Percentiles rank a stretch among this genome's conserved stretches.
Evolutionary conservation across 441 rosid species (phyloP).

Genomic region (Adansonia rubrostipa): DNA sequence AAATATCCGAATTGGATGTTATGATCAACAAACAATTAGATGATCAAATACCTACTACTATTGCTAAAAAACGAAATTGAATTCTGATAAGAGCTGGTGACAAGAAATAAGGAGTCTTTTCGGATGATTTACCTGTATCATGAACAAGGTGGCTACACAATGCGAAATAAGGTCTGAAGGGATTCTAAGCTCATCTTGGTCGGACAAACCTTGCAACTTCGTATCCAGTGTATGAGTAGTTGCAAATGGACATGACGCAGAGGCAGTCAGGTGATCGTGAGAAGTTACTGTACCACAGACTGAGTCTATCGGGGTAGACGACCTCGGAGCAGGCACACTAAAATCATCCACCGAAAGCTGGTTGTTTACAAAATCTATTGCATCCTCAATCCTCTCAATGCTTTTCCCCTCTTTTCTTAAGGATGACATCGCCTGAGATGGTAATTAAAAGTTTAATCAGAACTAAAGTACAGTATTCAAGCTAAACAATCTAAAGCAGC

Average conservation of each 20-base stretch:
- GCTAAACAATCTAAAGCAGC: not conserved
- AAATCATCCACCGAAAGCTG: slow-evolving; percentile 50
- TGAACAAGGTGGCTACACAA: slow-evolving; percentile 63
- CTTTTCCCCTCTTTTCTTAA: slow-evolving; percentile 40
- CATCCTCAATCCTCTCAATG: slow-evolving; percentile 55
- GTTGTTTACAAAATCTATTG: slow-evolving; percentile 72
- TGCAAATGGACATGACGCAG: slow-evolving; percentile 36
- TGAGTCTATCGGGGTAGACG: slow-evolving; percentile 27
- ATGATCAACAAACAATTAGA: not conserved
- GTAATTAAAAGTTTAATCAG: slow-evolving; percentile 17
- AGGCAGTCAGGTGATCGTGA: slow-evolving; percentile 49
- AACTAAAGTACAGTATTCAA: not conserved
- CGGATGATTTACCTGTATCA: slow-evolving; percentile 58
- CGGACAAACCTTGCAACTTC: slow-evolving; percentile 32
- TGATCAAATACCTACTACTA: not conserved
- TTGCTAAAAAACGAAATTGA: too few species aligned
- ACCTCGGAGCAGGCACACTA: slow-evolving; percentile 17
- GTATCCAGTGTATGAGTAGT: slow-evolving; percentile 36
- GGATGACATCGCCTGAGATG: slow-evolving; percentile 51
- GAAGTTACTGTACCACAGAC: slow-evolving; percentile 34
- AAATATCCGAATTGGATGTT: not conserved
- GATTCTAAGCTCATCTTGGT: slow-evolving; percentile 40
- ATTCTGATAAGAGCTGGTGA: too few species aligned
- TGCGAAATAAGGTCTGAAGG: slow-evolving; percentile 55
- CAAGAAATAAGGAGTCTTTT: not conserved